phyloP scores from a whole-genome alignment of 768 basidiomycete species.

The Phanerochaete carnosa region DNA sequence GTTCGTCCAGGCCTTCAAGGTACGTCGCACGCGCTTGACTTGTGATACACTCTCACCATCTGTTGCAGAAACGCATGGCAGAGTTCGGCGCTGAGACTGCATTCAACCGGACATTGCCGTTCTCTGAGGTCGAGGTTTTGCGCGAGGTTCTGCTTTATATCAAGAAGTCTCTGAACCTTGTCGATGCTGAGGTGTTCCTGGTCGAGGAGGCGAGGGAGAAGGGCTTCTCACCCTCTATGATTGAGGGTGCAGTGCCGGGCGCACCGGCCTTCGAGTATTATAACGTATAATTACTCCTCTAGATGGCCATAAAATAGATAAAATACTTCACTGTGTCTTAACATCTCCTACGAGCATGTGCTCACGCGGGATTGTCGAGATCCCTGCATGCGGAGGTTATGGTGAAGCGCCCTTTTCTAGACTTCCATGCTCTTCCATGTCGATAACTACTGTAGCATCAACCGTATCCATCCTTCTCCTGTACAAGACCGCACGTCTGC shows the following conservation, averaged over 20 bases:
- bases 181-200: conserved; percentile 65
- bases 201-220: conserved; percentile 65
- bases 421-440: too few species aligned
- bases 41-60: conserved; percentile 2
- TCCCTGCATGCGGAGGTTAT: too few species aligned
- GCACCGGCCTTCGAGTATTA: conserved; percentile 84
- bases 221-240: conserved; percentile 65
- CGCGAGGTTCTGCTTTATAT: conserved; percentile 73
- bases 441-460: too few species aligned
- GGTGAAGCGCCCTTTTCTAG: too few species aligned
- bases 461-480: not conserved
- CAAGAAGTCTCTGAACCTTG: conserved; percentile 68
- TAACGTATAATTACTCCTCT: conserved; percentile 48
- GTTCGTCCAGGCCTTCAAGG: conserved; percentile 92
- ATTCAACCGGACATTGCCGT: conserved; percentile 79
- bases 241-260: conserved; percentile 87
- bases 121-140: conserved; percentile 78
- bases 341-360: too few species aligned
- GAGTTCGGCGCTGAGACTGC: conserved; percentile 74
- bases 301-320: not conserved
- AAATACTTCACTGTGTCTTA: too few species aligned
- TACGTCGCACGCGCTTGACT: conserved; percentile 27
- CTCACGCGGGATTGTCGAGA: too few species aligned
- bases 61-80: conserved; percentile 69
- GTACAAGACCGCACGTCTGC: not conserved